Evolutionary conservation across 352 stramenopile genomes (phyloP), one percentile per base, ranked within the genome.

Genomic region (Salisapilia sapeloensis): DNA sequence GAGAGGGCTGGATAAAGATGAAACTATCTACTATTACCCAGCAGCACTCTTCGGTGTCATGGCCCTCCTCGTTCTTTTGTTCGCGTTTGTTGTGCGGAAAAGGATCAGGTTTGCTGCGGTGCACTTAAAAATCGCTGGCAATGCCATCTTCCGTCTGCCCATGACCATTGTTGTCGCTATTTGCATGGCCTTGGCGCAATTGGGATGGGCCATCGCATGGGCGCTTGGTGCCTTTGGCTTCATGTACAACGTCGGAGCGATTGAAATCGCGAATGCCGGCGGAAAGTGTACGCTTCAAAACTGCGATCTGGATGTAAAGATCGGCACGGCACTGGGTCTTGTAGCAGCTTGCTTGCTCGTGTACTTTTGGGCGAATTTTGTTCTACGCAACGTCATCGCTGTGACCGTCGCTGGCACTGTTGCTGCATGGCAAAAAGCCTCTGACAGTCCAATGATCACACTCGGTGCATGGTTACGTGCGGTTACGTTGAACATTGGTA

Each of bases 41-140:
- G 50, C 54, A 8, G 22, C 62, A 3, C 48, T 76, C 30, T 80
- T 80, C 27, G 61, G 61, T 0, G 46, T 70, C 37, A 28, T 61
- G 4, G 56, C 62, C 26, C 25, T 77, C 27, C 50, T 76, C 4
- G 33, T 65, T 3, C 33, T 75, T 11, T 30, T 74, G 17, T 87
- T 83, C 54, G 48, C 64, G 31, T 64, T 38, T 38, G 81, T 60
- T 48, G 67, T 84, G 38, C 53, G 76, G 62, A 40, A 80, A 36
- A 63, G 82, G 18, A 90, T 97, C 48, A 82, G 90, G 23, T 97
- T 96, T 58, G 86, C 86, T 3, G 66, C 80, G 10, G 75, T 79
- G 6, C 90, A 96, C 46, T 53, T 97, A 15, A 63, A 80, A 19
- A 81, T 93, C 24, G 89, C 79, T 0, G 61, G 90, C 14, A 65